phyloP scores from a whole-genome alignment of 352 stramenopile species.

The Globisporangium paddicum region DNA sequence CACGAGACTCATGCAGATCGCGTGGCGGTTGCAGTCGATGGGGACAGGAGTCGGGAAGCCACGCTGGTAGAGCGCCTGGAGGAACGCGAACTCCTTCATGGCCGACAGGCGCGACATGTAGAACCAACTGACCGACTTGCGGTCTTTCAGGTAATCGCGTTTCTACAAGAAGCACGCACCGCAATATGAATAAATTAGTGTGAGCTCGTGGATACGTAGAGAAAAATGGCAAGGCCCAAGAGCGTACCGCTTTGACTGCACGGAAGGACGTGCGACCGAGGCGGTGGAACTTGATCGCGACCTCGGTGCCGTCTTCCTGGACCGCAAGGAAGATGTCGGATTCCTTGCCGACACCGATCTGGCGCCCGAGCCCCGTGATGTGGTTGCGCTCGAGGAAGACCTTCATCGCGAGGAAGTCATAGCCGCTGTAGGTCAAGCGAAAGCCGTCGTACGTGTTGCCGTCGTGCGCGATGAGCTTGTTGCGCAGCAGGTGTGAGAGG shows the following conservation, averaged over 20 bases:
- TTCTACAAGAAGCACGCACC: constrained; percentile 66
- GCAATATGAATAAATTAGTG: neutral
- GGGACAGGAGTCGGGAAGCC: constrained; percentile 97
- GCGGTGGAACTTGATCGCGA: constrained; percentile 99
- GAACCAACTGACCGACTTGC: constrained; percentile 96
- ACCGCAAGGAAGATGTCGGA: constrained; percentile 98
- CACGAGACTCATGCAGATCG: constrained; percentile 97
- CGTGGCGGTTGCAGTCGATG: constrained; percentile 97
- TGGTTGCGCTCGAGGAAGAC: constrained; percentile 93
- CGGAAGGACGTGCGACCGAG: constrained; percentile 98
- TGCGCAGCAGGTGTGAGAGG: constrained; percentile 93
- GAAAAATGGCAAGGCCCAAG: neutral
- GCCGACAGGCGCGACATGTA: constrained; percentile 99
- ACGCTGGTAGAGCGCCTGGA: constrained; percentile 95
- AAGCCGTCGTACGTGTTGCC: constrained; percentile 96
- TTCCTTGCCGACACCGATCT: constrained; percentile 99
- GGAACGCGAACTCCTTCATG: constrained; percentile 99
- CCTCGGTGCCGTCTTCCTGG: constrained; percentile 92
- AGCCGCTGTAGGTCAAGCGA: constrained; percentile 98
- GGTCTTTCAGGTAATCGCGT: constrained; percentile 97
- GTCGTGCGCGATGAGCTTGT: constrained; percentile 99
- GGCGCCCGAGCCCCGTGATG: constrained; percentile 85
- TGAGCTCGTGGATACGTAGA: neutral
- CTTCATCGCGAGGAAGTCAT: constrained; percentile 98
- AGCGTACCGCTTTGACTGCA: constrained; percentile 87